Evolutionary conservation across 202 grass and related monocot species (phyloP), one percentile per base, ranked within the genome.

Genomic region (Carex sylvatica): DNA sequence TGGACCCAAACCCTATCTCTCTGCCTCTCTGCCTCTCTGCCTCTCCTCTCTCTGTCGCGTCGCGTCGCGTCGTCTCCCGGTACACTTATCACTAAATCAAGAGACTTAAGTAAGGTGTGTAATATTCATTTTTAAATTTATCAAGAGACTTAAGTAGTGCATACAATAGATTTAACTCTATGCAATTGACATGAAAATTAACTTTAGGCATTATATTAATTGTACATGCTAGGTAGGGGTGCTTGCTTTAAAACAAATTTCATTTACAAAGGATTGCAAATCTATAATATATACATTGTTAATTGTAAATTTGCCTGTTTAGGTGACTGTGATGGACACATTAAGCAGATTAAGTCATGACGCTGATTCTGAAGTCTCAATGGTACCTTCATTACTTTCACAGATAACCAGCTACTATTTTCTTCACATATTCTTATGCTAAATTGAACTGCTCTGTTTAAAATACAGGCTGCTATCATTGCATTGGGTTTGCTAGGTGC

Each of bases 311-410:
- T 85, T 89, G 5, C 65, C 36, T 78, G 80, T 19, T 83, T 81
- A 98, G 96, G 96, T 98, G 31, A 98, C 92, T 91, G 96, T 98
- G 28, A 98, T 98, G 96, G 96, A 98, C 73, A 98, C 96, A 69
- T 82, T 98, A 73, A 98, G 96, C 86, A 98, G 96, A 87, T 83
- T 98, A 82, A 98, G 96, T 88, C 96, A 98, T 83, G 96, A 98
- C 14, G 93, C 92, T 8, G 96, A 98, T 84, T 87, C 91, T 31
- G 96, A 98, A 87, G 96, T 98, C 13, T 93, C 96, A 51, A 98
- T 93, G 96, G 96, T 79, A 83, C 66, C n/a, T 38, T 59, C 9
- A 47, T 80, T 20, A 79, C 49, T 31, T 78, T 58, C 52, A 14
- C 12, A 54, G 4, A 33, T 40, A 72, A 54, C 8, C 58, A 66